A percentile compares a stretch with the other conserved stretches of the same genome.
Evolutionary conservation across 2,329 filamentous ascomycete genomes (phyloP).

Genomic region (Trichoderma koningiopsis): DNA sequence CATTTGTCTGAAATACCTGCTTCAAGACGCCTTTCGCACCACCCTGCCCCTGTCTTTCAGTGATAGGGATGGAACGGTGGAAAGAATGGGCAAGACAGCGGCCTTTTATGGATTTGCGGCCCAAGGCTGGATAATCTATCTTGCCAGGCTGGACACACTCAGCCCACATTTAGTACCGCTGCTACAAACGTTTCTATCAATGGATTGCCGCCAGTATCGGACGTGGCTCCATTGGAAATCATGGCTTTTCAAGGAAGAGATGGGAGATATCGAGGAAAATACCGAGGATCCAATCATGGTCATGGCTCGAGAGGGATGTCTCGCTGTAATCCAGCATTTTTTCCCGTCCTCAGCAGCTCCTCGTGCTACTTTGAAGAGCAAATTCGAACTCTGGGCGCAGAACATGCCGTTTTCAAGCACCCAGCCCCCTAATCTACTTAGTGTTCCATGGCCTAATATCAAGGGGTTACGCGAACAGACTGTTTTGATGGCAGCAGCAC

Average conservation of each 20-base stretch:
- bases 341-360: neutral
- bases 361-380: neutral
- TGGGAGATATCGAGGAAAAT: neutral
- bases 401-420: neutral
- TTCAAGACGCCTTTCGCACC: conserved; percentile 17
- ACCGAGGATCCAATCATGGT: conserved; percentile 12
- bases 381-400: neutral
- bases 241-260: conserved; percentile 4
- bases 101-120: conserved; percentile 31
- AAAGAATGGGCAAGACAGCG: neutral
- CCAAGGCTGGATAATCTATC: conserved; percentile 25
- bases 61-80: neutral
- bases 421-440: neutral
- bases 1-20: conserved; percentile 31
- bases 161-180: conserved; percentile 21
- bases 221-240: conserved; percentile 27
- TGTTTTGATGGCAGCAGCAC: conserved; percentile 28
- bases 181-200: conserved; percentile 25
- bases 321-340: conserved; percentile 23
- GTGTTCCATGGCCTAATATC: conserved; percentile 1
- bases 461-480: conserved; percentile 16
- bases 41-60: conserved; percentile 11
- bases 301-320: conserved; percentile 20
- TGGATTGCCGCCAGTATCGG: conserved; percentile 26
- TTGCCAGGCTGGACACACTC: conserved; percentile 23